Evolutionary conservation across 179 eudicot genomes (phyloP), one percentile per base, ranked within the genome.

Genomic region (Silene coronaria): DNA sequence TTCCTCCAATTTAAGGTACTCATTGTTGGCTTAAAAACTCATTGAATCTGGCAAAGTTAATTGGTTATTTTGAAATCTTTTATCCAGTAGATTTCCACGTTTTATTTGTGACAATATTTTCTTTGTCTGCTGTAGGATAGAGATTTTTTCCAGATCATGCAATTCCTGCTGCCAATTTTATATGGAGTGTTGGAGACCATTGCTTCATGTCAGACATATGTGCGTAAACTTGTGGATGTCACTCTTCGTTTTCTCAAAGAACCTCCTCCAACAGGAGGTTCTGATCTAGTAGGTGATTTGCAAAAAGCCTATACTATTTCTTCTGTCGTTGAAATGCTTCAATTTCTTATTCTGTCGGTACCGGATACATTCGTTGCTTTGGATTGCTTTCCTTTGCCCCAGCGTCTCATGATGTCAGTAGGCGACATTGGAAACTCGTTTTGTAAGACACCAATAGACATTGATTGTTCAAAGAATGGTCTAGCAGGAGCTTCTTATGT

Each of bases 291-390:
- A 51, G 90, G 90, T 77, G 86, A 87, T 79, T 87, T 97, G 22
- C 79, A 86, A 45, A 88, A 88, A 81, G 87, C 89, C 16, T 96
- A 93, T 80, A 90, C 89, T 38, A 80, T 74, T 36, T 83, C 96
- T 75, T 87, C 96, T 79, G 83, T 93, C 76, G 88, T 84, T 75
- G 99, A 96, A 85, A 89, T 96, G 93, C 89, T 96, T 84, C 97
- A 90, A 36, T 96, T 88, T 85, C 79, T 93, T 71, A 82, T 96
- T 77, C 80, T 91, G 28, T 84, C 94, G 70, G 94, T 88, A 32
- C 99, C 99, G 24, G 99, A 96, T 87, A 91, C 99, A 51, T 91
- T 96, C 78, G 98, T 96, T 79, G 91, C 91, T 65, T 85, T 96
- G 85, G 93, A 96, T 87, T 93, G 94, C 84, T 96, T 96, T 85